A percentile compares a stretch with the other conserved stretches of the same genome.
phyloP scores from a whole-genome alignment of 306 rosid species.

The Fagus sylvatica region DNA sequence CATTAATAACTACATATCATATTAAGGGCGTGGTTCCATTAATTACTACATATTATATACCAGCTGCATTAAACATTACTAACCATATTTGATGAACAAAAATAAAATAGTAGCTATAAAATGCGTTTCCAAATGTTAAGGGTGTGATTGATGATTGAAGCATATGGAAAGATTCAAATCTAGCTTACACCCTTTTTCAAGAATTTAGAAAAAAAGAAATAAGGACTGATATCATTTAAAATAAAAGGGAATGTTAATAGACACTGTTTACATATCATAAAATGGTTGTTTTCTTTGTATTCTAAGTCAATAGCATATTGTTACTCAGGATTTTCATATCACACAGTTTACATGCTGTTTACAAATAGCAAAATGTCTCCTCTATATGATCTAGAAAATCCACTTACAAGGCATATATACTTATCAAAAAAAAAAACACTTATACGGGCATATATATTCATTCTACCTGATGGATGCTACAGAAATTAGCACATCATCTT shows the following conservation, averaged over 20 bases:
- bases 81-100: not conserved
- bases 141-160: not conserved
- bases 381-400: no score
- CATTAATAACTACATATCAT: not conserved
- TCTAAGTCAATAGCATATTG: not conserved
- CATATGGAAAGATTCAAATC: not conserved
- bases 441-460: not conserved
- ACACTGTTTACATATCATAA: not conserved
- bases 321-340: no score
- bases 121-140: not conserved
- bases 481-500: slow-evolving; percentile 78
- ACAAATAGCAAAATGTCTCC: no score
- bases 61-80: no score
- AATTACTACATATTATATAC: no score
- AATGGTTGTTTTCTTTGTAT: not conserved
- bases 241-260: not conserved
- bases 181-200: not conserved
- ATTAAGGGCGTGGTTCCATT: not conserved
- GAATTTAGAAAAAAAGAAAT: not conserved
- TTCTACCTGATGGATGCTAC: slow-evolving; percentile 91
- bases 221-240: not conserved
- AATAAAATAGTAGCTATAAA: not conserved
- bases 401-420: no score
- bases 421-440: not conserved
- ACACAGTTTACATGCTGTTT: no score